Percentiles rank a stretch among this genome's conserved stretches.
These are phyloP conservation scores for Escovopsis weberi DNA, from an alignment of 2,329 filamentous ascomycete species.

Conservation along the genomic window DNA sequence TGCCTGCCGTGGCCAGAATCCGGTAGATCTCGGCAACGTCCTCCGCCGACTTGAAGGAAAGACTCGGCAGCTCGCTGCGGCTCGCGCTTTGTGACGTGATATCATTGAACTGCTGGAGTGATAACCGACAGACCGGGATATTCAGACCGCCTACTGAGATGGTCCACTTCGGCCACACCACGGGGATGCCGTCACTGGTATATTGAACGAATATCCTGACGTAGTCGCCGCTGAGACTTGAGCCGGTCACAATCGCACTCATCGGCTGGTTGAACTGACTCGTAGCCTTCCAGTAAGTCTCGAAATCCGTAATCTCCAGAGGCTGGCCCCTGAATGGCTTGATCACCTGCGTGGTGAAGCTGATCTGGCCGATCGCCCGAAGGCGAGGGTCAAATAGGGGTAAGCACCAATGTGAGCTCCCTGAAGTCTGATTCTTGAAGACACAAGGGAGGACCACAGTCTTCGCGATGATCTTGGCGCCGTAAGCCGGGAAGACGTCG, in stretches of 20 bases:
- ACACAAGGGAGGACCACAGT: constrained; percentile 81
- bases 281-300: constrained; percentile 98
- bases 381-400: constrained; percentile 87
- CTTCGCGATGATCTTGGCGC: constrained; percentile 92
- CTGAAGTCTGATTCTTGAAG: constrained; percentile 54
- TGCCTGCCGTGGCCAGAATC: constrained; percentile 58
- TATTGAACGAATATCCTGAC: constrained; percentile 83
- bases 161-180: constrained; percentile 78
- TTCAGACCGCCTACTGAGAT: constrained; percentile 63
- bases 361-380: constrained; percentile 83
- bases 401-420: constrained; percentile 67
- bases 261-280: constrained; percentile 73
- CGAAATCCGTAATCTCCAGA: constrained; percentile 93
- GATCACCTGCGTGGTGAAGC: constrained; percentile 89
- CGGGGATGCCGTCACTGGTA: constrained; percentile 73
- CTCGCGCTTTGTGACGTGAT: constrained; percentile 30
- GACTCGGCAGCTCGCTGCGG: constrained; percentile 26
- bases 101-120: constrained; percentile 53
- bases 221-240: constrained; percentile 91
- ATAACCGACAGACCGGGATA: constrained; percentile 67
- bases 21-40: constrained; percentile 54
- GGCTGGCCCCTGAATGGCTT: constrained; percentile 89
- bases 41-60: constrained; percentile 32
- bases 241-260: constrained; percentile 82
- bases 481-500: constrained; percentile 94